Base-by-base conservation (phyloP, 192 early-diverging fungal genomes). In the Backusella luteola region DNA sequence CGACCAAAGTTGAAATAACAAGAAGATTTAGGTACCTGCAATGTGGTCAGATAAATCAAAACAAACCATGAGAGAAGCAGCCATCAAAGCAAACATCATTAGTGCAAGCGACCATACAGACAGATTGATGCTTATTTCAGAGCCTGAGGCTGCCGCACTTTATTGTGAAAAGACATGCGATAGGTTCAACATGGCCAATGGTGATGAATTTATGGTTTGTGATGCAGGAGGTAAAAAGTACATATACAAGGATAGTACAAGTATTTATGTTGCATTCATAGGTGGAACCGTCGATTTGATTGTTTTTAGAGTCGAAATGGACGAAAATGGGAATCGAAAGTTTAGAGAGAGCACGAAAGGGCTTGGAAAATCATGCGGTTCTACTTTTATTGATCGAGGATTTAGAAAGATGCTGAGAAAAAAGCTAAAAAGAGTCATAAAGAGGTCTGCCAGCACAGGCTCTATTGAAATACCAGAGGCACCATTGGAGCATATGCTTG, bases 251-350 rank as follows among this genome's bases (percentile, higher is more conserved):
- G 12, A 15, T 44, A 44, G 1, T 32, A 0, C 32, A 32, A 32
- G 32, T 3, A 32, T 32, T 44, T 14, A 29, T 12, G 1, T 21
- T 35, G 0, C 17, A 38, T 49, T 63, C 32, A 38, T 79, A 85
- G 85, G 86, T 74, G 86, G 86, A 70, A 87, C 86, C 17, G 80
- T 87, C 0, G 86, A 87, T 84, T 77, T 87, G 73, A 87, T 88
- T 46, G 84, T 84, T 0, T 87, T 87, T 70, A 69, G 81, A 29
- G 83, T 85, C 29, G 80, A 84, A 38, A 67, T 76, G 41, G 77
- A 77, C 23, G 69, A 66, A 17, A 71, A 53, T 36, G 75, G 81
- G 3, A 82, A 78, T 63, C 70, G 81, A 15, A 79, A 72, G 26
- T 79, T 83, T 56, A 75, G 75, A 67, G 87, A 88, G 38, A 83